phyloP scores from a whole-genome alignment of 2,329 filamentous ascomycete species.

The Endothia cerciana region DNA sequence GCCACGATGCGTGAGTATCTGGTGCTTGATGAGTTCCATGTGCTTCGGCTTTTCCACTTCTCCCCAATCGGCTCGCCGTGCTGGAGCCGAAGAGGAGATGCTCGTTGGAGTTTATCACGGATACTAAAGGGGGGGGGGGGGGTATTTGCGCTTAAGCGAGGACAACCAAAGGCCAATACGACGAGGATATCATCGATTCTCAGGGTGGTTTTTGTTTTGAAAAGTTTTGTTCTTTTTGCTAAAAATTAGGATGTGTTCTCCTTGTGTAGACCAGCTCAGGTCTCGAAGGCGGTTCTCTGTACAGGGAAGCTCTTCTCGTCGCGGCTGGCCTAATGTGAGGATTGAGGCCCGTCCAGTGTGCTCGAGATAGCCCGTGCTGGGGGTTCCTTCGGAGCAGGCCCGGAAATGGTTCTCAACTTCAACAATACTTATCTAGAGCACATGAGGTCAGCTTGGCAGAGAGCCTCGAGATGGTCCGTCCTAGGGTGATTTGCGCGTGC shows the following conservation, averaged over 20 bases:
- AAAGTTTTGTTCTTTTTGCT: constrained; percentile 17
- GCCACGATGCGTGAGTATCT: neutral
- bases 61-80: neutral
- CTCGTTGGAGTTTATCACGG: neutral
- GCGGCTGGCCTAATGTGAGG: constrained; percentile 18
- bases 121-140: neutral
- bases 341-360: neutral
- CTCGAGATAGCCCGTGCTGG: neutral
- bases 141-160: neutral
- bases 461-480: constrained; percentile 12
- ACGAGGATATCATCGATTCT: neutral
- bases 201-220: neutral
- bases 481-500: constrained; percentile 13
- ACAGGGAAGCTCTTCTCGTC: constrained; percentile 13
- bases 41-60: no score
- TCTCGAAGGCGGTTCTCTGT: constrained; percentile 14
- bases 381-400: constrained; percentile 13
- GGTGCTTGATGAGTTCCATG: neutral
- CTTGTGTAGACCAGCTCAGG: constrained; percentile 21
- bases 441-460: constrained; percentile 12
- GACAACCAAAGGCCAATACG: neutral
- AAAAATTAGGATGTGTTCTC: constrained; percentile 23
- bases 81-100: no score
- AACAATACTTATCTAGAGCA: constrained; percentile 23
- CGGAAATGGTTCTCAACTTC: constrained; percentile 9